Conservation (phyloP, 2,329 filamentous ascomycete species). For the Bipolaris cookei region DNA sequence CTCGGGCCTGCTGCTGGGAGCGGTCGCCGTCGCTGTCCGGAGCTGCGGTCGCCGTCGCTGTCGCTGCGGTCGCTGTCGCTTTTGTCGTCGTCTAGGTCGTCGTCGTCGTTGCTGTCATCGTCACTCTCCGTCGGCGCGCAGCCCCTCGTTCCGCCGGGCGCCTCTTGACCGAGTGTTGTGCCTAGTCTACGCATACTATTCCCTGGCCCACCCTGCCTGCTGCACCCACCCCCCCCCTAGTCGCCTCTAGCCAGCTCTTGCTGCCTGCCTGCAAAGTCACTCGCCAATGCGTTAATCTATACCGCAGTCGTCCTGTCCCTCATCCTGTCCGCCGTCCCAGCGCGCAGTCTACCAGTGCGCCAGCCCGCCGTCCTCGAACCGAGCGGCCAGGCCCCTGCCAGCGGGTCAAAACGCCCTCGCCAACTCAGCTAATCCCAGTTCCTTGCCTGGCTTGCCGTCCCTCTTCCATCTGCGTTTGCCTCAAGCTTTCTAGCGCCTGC, state of each 20-base stretch:
- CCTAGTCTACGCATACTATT: not conserved
- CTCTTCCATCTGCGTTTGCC: constrained; percentile 15
- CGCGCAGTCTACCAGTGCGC: constrained; percentile 9
- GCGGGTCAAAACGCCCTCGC: constrained; percentile 28
- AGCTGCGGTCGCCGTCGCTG: not conserved
- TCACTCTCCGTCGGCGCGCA: constrained; percentile 1
- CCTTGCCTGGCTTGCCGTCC: constrained; percentile 17
- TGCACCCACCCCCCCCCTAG: not conserved
- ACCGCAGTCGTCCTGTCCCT: not conserved
- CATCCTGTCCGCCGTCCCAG: not conserved
- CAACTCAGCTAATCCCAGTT: constrained; percentile 32
- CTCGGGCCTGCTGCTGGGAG: constrained; percentile 18
- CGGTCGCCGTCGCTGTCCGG: not conserved
- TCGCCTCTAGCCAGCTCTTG: constrained; percentile 9
- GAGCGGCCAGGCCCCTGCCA: constrained; percentile 28
- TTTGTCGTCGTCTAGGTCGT: not conserved
- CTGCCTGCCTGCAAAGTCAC: not conserved
- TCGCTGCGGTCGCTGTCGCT: not conserved
- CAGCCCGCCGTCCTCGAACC: constrained; percentile 22
- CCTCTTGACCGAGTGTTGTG: constrained; percentile 9
- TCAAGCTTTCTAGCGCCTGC: constrained; percentile 22
- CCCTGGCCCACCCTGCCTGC: constrained; percentile 10
- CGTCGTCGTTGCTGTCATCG: constrained; percentile 10
- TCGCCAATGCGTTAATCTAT: constrained; percentile 4
- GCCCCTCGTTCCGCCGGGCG: constrained; percentile 2